Conservation (phyloP, 768 basidiomycete genomes). For the Leccinellum luteum region DNA sequence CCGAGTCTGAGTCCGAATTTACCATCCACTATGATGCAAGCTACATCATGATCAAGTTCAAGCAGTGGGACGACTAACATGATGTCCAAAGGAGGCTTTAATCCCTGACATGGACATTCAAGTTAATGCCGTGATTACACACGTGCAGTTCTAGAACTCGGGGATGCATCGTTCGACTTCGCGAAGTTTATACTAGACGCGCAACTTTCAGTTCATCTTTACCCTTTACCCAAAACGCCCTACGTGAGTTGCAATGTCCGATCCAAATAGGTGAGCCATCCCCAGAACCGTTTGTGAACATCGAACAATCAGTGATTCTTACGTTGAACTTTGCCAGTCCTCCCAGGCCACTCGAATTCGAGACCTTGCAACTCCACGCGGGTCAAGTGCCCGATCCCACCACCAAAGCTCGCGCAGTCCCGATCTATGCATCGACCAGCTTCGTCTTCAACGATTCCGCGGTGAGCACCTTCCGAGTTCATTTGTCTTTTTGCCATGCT, state of each 20-base stretch:
- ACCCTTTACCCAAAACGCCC: not conserved
- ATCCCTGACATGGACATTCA: not conserved
- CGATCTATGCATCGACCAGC: conserved; percentile 57
- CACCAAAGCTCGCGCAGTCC: conserved; percentile 59
- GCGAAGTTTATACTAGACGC: not conserved
- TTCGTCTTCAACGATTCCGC: conserved; percentile 57
- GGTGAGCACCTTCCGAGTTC: conserved; percentile 25
- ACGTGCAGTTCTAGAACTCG: not conserved
- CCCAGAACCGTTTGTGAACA: not conserved
- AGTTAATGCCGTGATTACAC: conserved; percentile 15
- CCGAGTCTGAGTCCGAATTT: too few species aligned
- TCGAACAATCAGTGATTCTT: not conserved
- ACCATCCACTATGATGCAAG: too few species aligned
- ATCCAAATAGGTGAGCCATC: conserved; percentile 20
- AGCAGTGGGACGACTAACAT: too few species aligned
- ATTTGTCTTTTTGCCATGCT: not conserved
- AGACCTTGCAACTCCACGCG: conserved; percentile 63
- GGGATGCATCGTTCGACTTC: not conserved
- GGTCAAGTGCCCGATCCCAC: conserved; percentile 52
- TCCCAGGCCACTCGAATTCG: conserved; percentile 47
- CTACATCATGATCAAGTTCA: too few species aligned
- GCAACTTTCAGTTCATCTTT: too few species aligned
- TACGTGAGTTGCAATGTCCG: conserved; percentile 17
- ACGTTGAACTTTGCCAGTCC: too few species aligned
- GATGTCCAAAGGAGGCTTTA: too few species aligned